Percentiles rank a stretch among this genome's conserved stretches.
Evolutionary conservation across 139 green algal genomes (phyloP).

Genomic region (Tetraselmis chui): DNA sequence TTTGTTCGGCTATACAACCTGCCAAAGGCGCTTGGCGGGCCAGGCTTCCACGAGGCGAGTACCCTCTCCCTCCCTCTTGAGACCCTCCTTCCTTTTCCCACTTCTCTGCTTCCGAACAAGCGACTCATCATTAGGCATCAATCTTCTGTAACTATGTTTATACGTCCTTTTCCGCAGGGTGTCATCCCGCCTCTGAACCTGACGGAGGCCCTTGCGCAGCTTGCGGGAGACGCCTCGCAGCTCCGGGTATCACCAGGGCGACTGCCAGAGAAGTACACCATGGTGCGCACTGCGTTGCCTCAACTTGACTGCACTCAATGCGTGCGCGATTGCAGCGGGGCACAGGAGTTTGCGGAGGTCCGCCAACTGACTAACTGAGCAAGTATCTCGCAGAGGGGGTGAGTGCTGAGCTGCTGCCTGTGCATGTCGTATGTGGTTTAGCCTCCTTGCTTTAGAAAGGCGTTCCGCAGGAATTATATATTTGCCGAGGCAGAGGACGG

Average conservation of each 20-base stretch:
- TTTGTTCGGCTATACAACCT: neutral
- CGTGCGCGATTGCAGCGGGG: neutral
- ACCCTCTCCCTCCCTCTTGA: neutral
- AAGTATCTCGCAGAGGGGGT: neutral
- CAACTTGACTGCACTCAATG: neutral
- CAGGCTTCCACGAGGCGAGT: neutral
- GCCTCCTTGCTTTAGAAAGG: neutral
- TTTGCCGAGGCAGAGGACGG: neutral
- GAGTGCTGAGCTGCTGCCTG: neutral
- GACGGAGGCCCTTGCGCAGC: neutral
- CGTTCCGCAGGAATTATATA: neutral
- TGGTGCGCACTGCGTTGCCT: neutral
- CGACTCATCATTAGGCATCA: neutral
- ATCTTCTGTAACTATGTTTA: neutral
- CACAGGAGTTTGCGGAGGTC: neutral
- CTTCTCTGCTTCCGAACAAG: no score
- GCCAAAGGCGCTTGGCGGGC: neutral
- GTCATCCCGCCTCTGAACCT: neutral
- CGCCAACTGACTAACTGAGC: neutral
- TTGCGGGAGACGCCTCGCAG: neutral
- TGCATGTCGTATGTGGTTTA: neutral
- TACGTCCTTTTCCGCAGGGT: neutral
- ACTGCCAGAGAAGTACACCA: neutral
- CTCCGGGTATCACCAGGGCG: neutral
- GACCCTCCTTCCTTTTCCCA: neutral